Evolutionary conservation across 495 filamentous ascomycete species (phyloP), one percentile per base, ranked within the genome.

Genomic region (Neurospora sp.): DNA sequence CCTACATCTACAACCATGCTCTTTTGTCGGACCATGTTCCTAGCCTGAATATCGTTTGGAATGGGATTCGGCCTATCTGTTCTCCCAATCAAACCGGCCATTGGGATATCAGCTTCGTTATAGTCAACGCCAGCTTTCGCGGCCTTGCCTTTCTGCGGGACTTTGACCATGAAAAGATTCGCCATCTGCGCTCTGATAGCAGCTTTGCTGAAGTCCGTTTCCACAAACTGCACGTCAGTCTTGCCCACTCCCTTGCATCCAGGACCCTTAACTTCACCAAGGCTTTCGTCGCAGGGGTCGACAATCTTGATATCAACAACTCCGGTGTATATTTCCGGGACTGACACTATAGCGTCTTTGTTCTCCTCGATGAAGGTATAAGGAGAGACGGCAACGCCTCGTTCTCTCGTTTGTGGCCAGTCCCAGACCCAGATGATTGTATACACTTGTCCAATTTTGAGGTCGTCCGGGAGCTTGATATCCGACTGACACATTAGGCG

Each of bases 371-470:
- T 12, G 74, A 69, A 77, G 35, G 65, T 74, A 14, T 74, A 73
- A 31, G 80, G 79, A 22, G 79, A 68, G 18, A 80, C 76, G 20
- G 78, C 75, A 16, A 76, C 72, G 10, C 80, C 80, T 5, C 39
- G 37, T 2, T 61, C 75, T 31, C 77, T 78, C 16, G 86, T 80
- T 14, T 80, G 80, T 0, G 91, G 90, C 93, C 93, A 98, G 75
- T 96, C 90, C 94, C 94, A 97, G 5, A 97, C 89, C 94, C 94
- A 98, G 82, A 97, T 94, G 48, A 96, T 79, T 0, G 93, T 93
- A 73, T 91, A 91, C 39, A 85, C 86, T 22, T 90, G 88, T 65
- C 80, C 76, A 2, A 78, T 73, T 18, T 76, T 69, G 35, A 84
- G 77, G 74, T 90, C 85, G 4, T 77, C 73, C 4, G 94, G 94